These are phyloP conservation scores for Naganishia randhawae DNA, from an alignment of 768 basidiomycete species.

Conservation along the genomic window DNA sequence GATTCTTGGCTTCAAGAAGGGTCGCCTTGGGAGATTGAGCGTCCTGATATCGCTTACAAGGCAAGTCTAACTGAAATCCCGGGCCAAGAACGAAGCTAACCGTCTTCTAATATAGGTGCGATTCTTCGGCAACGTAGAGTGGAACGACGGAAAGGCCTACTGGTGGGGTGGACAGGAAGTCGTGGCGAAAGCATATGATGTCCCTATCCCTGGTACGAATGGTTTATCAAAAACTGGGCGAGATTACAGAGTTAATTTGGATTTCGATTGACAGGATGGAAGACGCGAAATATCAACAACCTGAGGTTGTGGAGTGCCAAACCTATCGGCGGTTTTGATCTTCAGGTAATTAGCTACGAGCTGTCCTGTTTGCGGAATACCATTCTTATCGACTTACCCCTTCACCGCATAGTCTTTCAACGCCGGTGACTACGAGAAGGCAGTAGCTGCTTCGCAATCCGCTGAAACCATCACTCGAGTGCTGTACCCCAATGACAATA, in stretches of 20 bases:
- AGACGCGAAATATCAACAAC: slow-evolving; percentile 65
- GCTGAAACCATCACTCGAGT: slow-evolving; percentile 93
- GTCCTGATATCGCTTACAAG: slow-evolving; percentile 61
- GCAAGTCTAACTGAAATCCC: not conserved
- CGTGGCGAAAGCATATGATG: slow-evolving; percentile 86
- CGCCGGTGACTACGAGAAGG: slow-evolving; percentile 87
- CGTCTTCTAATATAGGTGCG: slow-evolving; percentile 55
- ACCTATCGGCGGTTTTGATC: slow-evolving; percentile 55
- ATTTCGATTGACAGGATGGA: slow-evolving; percentile 10
- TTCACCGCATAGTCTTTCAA: slow-evolving; percentile 70
- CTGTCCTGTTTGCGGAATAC: not conserved
- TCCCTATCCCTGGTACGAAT: slow-evolving; percentile 73
- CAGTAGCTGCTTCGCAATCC: slow-evolving; percentile 80
- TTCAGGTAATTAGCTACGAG: slow-evolving; percentile 12
- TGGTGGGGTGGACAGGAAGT: slow-evolving; percentile 86
- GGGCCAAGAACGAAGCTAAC: not conserved
- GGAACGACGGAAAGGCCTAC: slow-evolving; percentile 52
- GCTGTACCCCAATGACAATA: slow-evolving; percentile 92
- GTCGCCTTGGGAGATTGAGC: slow-evolving; percentile 47
- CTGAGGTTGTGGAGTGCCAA: slow-evolving; percentile 60
- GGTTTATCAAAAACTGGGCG: slow-evolving; percentile 47
- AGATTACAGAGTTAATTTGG: not conserved
- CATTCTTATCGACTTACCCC: not conserved
- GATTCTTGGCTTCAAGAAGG: slow-evolving; percentile 53
- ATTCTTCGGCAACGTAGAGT: slow-evolving; percentile 81